Evolutionary conservation across 306 rosid species (phyloP), one percentile per base, ranked within the genome.

Genomic region (Cucurbita pepo): DNA sequence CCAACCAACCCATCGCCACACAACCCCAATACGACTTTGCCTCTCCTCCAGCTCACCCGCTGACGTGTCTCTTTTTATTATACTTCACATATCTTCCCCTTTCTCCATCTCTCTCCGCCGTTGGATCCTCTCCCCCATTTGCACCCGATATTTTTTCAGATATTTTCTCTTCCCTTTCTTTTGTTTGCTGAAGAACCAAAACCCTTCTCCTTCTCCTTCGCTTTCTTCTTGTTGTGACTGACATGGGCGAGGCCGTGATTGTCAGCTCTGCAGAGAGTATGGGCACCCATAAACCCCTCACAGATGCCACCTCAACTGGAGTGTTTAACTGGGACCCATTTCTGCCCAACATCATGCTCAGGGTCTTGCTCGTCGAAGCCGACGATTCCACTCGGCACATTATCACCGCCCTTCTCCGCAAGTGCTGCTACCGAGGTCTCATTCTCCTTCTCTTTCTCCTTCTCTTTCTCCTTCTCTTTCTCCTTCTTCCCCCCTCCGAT

Each of bases 331-430:
- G 99, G 97, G 96, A 91, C 69, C 88, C 80, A 37, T 81, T 94
- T 55, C 71, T 91, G 81, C 95, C 90, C 3, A 83, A 56, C 73
- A 89, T 89, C 93, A 77, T 40, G 78, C 57, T 95, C 77, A 86
- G 96, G 71, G 96, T 95, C 2, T 77, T 95, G 56, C 79, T 95
- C 73, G 96, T 89, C 40, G 99, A 95, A 79, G 88, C 99, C 5
- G 99, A 95, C 77, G 99, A 95, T 40, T 95, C 92, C 55, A 95
- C 99, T 4, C 83, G 99, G 47, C 99, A 95, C 82, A 89, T 95
- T 79, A 86, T 95, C 10, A 77, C 91, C 10, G 96, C 97, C 22
- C 96, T 95, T 80, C 97, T 95, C 19, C 86, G 97, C 71, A 95
- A 95, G 85, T 95, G 97, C 75, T 81, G 86, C 80, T 95, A 91